These are phyloP conservation scores for Batkoa obscura DNA, from an alignment of 371 early-diverging fungal species.

Conservation along the genomic window DNA sequence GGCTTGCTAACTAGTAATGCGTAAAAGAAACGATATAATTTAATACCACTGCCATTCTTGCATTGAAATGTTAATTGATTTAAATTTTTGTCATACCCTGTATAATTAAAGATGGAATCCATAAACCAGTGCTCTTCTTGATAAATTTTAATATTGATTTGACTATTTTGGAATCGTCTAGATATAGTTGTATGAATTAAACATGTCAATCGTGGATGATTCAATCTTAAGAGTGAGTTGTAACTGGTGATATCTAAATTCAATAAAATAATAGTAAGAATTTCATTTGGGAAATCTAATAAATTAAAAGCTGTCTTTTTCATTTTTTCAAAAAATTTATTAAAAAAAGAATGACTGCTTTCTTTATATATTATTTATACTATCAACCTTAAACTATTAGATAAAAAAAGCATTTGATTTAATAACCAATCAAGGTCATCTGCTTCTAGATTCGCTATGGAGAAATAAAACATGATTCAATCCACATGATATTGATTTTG, in stretches of 20 bases:
- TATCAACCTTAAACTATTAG: too few species aligned
- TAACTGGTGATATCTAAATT: neutral
- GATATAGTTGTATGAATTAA: too few species aligned
- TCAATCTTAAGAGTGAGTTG: neutral
- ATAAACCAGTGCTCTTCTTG: constrained; percentile 4
- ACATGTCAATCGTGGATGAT: neutral
- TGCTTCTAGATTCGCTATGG: too few species aligned
- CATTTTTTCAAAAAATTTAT: too few species aligned
- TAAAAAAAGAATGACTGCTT: too few species aligned
- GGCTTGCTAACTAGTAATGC: neutral
- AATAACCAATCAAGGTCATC: too few species aligned
- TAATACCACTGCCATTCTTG: neutral
- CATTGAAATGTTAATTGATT: neutral
- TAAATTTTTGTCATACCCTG: neutral
- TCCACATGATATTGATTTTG: too few species aligned
- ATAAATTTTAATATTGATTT: neutral
- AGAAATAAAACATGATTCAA: too few species aligned
- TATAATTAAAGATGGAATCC: neutral
- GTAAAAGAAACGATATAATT: constrained; percentile 1
- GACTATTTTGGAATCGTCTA: neutral
- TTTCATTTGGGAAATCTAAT: constrained; percentile 3
- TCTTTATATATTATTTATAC: too few species aligned
- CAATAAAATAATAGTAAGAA: neutral
- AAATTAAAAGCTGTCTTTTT: too few species aligned
- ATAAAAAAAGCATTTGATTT: too few species aligned